Base-by-base conservation (phyloP, 2,329 filamentous ascomycete genomes). In the Fusarium lyarnte region DNA sequence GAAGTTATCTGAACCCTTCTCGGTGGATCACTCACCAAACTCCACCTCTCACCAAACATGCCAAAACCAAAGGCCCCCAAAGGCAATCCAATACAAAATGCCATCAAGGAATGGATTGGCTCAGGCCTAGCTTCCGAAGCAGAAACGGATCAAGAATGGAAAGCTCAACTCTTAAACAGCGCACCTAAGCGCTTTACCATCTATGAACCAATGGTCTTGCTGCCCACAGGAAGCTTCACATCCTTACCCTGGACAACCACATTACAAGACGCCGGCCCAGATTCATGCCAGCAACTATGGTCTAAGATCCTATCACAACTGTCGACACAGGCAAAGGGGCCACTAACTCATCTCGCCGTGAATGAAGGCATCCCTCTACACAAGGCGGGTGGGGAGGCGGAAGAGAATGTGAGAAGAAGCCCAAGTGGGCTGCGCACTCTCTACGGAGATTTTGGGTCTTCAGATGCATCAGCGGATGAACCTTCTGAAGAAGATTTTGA, bases 401-500 rank as follows among this genome's bases (percentile, higher is more conserved):
- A 77, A 23, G 88, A 91, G 73, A 97, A 97, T 78, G 83, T 92
- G 19, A 86, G 97, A 63, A 89, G 95, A 47, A 91, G 90, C 53
- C 95, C 95, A 0, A 88, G 86, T 45, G 88, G 91, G 23, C 85
- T 98, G 35, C 86, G 87, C 6, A 91, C 92, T 25, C 83, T 98
- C 0, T 84, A 91, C 78, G 94, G 94, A 27, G 85, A 92, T 78
- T 97, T 97, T 79, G 94, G 94, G 0, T 86, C 89, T 0, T 52
- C 80, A 0, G n/a, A 66, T 3, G 46, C 74, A 54, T 27, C 62
- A 5, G 46, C 60, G 13, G 58, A 78, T 70, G 69, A 78, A 14
- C 82, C 85, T 3, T 79, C 79, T 0, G 59, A 76, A 4, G 57
- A 76, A 2, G 92, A 95, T 77, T 92, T 97, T 65, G 79, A 84